Evolutionary conservation across 2,329 filamentous ascomycete species (phyloP).

Genomic region (Coniochaeta sp.): DNA sequence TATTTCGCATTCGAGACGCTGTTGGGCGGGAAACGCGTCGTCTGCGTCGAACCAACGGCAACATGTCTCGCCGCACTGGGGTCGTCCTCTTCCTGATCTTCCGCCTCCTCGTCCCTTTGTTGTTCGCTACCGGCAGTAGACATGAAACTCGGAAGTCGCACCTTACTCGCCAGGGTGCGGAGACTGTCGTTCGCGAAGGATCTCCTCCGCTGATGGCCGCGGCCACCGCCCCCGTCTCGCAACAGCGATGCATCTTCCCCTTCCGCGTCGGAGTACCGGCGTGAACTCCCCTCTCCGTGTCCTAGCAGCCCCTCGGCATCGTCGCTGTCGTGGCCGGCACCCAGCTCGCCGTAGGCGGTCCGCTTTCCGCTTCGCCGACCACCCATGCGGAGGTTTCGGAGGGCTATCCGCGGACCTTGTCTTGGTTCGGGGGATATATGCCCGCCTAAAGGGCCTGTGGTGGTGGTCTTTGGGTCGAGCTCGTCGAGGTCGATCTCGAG

Average conservation of each 20-base stretch:
- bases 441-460: constrained; percentile 25
- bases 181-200: constrained; percentile 29
- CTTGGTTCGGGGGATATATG: constrained; percentile 21
- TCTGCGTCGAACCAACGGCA: constrained; percentile 66
- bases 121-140: constrained; percentile 28
- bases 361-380: constrained; percentile 51
- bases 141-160: constrained; percentile 65
- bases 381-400: constrained; percentile 64
- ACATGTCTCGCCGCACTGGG: constrained; percentile 68
- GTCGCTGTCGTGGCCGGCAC: constrained; percentile 57
- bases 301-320: constrained; percentile 62
- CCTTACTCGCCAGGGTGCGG: constrained; percentile 35
- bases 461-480: constrained; percentile 55
- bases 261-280: constrained; percentile 54
- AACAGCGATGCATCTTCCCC: constrained; percentile 71
- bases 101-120: constrained; percentile 38
- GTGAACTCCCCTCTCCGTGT: constrained; percentile 47
- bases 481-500: constrained; percentile 73
- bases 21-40: constrained; percentile 78
- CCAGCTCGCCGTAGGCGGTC: constrained; percentile 53
- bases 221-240: constrained; percentile 29
- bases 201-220: constrained; percentile 15
- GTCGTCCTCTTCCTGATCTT: constrained; percentile 48
- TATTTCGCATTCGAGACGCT: constrained; percentile 97
- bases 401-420: constrained; percentile 56